phyloP scores from a whole-genome alignment of 306 rosid species.

The Prunus mume region DNA sequence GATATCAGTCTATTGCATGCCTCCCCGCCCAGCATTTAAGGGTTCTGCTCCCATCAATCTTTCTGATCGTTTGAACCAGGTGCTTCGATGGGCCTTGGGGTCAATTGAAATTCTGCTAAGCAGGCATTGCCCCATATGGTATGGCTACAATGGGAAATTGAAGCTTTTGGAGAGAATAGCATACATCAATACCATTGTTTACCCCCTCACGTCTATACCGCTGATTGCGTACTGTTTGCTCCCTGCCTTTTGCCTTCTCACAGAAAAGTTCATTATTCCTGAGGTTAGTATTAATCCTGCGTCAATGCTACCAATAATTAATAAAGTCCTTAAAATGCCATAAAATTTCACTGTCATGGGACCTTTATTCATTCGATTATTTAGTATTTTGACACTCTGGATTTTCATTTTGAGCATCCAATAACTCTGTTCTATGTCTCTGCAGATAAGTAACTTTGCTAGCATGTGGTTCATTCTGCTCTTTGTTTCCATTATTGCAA shows the following conservation, averaged over 20 bases:
- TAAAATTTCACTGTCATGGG: neutral
- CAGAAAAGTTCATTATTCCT: constrained; percentile 93
- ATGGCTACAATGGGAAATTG: constrained; percentile 89
- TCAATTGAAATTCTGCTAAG: constrained; percentile 96
- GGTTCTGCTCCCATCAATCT: constrained; percentile 99
- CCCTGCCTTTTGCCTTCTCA: constrained; percentile 96
- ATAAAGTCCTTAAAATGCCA: neutral
- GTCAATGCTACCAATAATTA: neutral
- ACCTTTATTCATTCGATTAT: neutral
- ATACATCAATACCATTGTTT: constrained; percentile 92
- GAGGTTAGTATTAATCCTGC: constrained; percentile 52
- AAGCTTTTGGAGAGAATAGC: constrained; percentile 79
- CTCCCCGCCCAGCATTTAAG: constrained; percentile 96
- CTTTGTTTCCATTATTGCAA: constrained; percentile 80
- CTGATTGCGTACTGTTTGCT: constrained; percentile 83
- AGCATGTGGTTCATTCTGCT: constrained; percentile 98
- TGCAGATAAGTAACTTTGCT: constrained; percentile 97
- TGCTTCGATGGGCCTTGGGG: constrained; percentile 99
- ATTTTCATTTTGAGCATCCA: constrained; percentile 9
- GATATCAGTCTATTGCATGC: constrained; percentile 98
- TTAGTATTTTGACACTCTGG: neutral
- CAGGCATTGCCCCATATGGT: constrained; percentile 99
- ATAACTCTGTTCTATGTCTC: constrained; percentile 9
- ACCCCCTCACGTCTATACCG: constrained; percentile 92
- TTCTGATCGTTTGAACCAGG: constrained; percentile 97